phyloP scores from a whole-genome alignment of 495 filamentous ascomycete genomes.

The Staphylotrichum tortipilum region DNA sequence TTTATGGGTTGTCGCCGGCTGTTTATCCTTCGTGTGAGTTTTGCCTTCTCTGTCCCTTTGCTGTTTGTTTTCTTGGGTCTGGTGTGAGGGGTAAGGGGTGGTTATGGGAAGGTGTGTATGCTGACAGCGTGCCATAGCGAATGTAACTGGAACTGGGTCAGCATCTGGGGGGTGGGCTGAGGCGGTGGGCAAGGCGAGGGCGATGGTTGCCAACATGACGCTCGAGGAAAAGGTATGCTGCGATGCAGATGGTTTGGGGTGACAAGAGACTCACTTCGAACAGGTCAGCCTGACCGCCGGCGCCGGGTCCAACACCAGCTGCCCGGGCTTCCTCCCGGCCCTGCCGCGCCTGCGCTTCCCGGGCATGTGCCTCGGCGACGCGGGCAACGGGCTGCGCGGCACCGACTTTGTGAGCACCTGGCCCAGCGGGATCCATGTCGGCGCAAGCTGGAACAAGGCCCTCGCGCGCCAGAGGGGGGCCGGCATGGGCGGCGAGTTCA shows the following conservation, averaged over 20 bases:
- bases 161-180: slow-evolving; percentile 36
- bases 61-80: neutral
- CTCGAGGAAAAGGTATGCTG: slow-evolving; percentile 53
- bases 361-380: slow-evolving; percentile 57
- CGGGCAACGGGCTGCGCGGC: slow-evolving; percentile 50
- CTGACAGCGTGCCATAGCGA: slow-evolving; percentile 41
- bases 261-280: neutral
- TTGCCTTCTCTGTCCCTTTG: neutral
- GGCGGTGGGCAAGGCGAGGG: slow-evolving; percentile 44
- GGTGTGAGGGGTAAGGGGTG: neutral
- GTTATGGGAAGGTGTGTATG: neutral
- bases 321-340: slow-evolving; percentile 43
- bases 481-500: slow-evolving; percentile 52
- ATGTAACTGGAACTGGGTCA: slow-evolving; percentile 33
- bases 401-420: slow-evolving; percentile 55
- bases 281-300: slow-evolving; percentile 49
- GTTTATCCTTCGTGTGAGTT: slow-evolving; percentile 50
- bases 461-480: slow-evolving; percentile 41
- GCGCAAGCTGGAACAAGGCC: slow-evolving; percentile 49
- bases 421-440: slow-evolving; percentile 49
- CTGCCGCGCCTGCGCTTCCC: slow-evolving; percentile 51
- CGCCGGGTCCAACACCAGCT: slow-evolving; percentile 33
- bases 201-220: slow-evolving; percentile 48
- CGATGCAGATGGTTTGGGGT: slow-evolving; percentile 22
- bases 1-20: slow-evolving; percentile 50